Evolutionary conservation across 164 flowering plant genomes (phyloP).

Genomic region (Protea cynaroides): DNA sequence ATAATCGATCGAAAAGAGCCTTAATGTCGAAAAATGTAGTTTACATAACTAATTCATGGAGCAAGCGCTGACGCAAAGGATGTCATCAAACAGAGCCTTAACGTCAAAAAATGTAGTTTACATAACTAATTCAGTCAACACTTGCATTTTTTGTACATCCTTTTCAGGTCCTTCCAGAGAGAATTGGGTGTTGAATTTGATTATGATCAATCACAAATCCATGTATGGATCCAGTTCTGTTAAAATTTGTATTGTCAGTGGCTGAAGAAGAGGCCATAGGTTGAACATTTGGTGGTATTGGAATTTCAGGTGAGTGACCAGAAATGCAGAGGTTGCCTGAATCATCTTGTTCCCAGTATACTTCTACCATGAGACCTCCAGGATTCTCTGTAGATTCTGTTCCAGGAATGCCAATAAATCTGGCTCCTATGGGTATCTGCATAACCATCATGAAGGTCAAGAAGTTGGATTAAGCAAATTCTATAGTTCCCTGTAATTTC

Average conservation of each 20-base stretch:
- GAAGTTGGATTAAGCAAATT: not conserved
- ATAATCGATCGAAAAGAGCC: too few species aligned
- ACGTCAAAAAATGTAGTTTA: too few species aligned
- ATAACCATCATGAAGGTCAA: not conserved
- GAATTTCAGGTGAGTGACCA: constrained; percentile 65
- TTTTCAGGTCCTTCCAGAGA: too few species aligned
- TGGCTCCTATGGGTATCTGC: constrained; percentile 84
- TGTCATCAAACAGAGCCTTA: too few species aligned
- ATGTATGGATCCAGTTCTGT: constrained; percentile 21
- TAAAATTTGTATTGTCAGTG: constrained; percentile 16
- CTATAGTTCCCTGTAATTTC: not conserved
- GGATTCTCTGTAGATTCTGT: constrained; percentile 70
- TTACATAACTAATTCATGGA: too few species aligned
- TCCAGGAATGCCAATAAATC: constrained; percentile 74
- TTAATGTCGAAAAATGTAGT: too few species aligned
- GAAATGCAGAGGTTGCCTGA: constrained; percentile 74
- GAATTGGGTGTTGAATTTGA: constrained; percentile 19
- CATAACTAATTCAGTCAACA: too few species aligned
- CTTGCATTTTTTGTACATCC: too few species aligned
- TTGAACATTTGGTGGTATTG: constrained; percentile 47
- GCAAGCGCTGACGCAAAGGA: too few species aligned
- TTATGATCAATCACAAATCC: constrained; percentile 62
- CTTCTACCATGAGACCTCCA: constrained; percentile 83
- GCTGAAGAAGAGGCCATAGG: constrained; percentile 13
- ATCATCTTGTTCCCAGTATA: constrained; percentile 85